These are phyloP conservation scores for Coemansia sp. DNA, from an alignment of 192 early-diverging fungal species.

Conservation along the genomic window DNA sequence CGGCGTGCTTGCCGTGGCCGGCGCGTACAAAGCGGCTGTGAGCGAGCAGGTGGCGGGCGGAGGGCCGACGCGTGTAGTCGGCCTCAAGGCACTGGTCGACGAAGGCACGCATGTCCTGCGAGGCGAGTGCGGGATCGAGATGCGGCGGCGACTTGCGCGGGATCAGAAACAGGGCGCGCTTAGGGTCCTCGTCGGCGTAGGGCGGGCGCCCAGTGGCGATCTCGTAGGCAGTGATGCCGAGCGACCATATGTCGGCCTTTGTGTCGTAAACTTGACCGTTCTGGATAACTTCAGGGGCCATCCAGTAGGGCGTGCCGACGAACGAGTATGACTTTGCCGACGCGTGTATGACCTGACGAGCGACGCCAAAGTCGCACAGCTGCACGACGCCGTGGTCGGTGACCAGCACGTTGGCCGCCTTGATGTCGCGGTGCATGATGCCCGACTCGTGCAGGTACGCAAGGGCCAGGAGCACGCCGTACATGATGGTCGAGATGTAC, in stretches of 20 bases:
- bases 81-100: conserved; percentile 80
- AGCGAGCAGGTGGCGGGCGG: conserved; percentile 83
- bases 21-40: conserved; percentile 51
- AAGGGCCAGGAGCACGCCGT: conserved; percentile 85
- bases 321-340: conserved; percentile 84
- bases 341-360: conserved; percentile 73
- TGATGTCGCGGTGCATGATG: conserved; percentile 98
- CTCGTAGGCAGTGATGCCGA: conserved; percentile 98
- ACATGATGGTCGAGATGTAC: conserved; percentile 84
- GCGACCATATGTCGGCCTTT: conserved; percentile 99
- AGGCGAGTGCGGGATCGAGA: conserved; percentile 76
- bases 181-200: conserved; percentile 84
- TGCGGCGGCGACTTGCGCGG: conserved; percentile 77
- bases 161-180: conserved; percentile 85
- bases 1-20: conserved; percentile 47
- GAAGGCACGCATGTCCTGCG: conserved; percentile 81
- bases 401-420: conserved; percentile 93
- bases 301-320: conserved; percentile 92
- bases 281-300: conserved; percentile 82
- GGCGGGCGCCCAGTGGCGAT: conserved; percentile 95
- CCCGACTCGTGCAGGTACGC: conserved; percentile 89
- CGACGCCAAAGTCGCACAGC: conserved; percentile 96
- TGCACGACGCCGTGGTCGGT: conserved; percentile 89
- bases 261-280: conserved; percentile 86
- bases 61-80: conserved; percentile 83